Evolutionary conservation across 345 rosid genomes (phyloP), one percentile per base, ranked within the genome.

Genomic region (Eucalyptus sp.): DNA sequence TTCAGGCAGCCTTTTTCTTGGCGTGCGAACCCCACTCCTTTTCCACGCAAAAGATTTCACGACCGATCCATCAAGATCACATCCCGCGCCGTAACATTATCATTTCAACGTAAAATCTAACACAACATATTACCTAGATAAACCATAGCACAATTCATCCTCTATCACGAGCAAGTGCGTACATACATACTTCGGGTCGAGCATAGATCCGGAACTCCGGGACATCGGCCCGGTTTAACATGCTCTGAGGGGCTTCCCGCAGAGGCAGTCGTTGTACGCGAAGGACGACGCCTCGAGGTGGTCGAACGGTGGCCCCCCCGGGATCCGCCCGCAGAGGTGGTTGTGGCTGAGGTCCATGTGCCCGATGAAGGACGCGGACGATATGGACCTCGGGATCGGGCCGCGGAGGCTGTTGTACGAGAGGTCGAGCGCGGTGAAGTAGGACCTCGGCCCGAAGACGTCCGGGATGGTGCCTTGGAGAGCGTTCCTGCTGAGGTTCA

Each of bases 311-410:
- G 94, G 87, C 5, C 99, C 99, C 3, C 85, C 88, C 16, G 99
- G 99, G 64, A 97, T 97, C 89, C 87, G 92, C 37, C 99, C 99
- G 15, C 99, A 96, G 0, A 97, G 94, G 90, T 94, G 97, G 93
- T 96, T 97, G 87, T 96, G 96, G 92, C 99, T 97, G 91, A 97
- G 90, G 92, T 96, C 99, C 90, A 97, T 87, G 87, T 97, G 98
- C 3, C 99, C 99, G 62, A 97, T 93, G 87, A 88, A 97, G 56
- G 96, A 88, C 8, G 99, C 98, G 25, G 87, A 68, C 2, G 95
- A 90, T 88, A 96, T 31, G 1, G 95, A 88, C 86, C 89, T 95
- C 60, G 99, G 99, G 31, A 97, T 91, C 64, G 93, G 92, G 29
- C 99, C 99, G 10, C 80, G 90, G 2, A 97, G 91, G 60, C 93